Evolutionary conservation across 1,139 yeast species (phyloP).

Genomic region (Nematodospora anomalae): DNA sequence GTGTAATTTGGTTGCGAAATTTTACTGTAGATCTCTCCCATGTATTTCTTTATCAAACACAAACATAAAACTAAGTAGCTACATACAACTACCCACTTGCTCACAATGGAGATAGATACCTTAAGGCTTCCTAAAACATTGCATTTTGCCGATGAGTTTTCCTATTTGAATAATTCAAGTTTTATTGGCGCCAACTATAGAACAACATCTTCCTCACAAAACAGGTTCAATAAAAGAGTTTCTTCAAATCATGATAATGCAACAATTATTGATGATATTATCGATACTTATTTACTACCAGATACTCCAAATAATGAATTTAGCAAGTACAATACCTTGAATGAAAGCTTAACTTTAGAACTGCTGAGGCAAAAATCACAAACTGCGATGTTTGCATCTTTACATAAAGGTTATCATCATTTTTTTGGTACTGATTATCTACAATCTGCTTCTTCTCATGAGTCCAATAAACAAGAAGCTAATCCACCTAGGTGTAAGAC

Average conservation of each 20-base stretch:
- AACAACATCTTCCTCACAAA: constrained; percentile 1
- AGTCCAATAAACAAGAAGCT: background rate
- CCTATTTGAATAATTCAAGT: constrained; percentile 3
- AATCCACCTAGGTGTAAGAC: background rate
- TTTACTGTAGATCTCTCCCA: background rate
- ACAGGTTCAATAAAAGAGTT: constrained; percentile 3
- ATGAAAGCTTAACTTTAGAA: background rate
- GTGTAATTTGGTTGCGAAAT: background rate
- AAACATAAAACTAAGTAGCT: background rate
- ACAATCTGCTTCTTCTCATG: constrained; percentile 1
- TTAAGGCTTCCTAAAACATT: constrained; percentile 9
- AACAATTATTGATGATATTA: constrained; percentile 10
- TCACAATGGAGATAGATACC: constrained; percentile 5
- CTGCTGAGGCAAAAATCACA: constrained; percentile 1
- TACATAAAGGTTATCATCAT: constrained; percentile 13
- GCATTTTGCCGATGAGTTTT: constrained; percentile 9
- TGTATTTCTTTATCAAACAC: background rate
- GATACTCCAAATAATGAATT: constrained; percentile 3
- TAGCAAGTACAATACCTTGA: background rate
- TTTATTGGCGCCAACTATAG: background rate
- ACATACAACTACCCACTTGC: background rate
- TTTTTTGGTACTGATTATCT: constrained; percentile 9
- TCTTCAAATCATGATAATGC: constrained; percentile 8
- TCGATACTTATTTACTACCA: constrained; percentile 12
- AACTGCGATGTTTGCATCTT: constrained; percentile 9